phyloP scores from a whole-genome alignment of 2,329 filamentous ascomycete genomes.

The Penicillium sp. region DNA sequence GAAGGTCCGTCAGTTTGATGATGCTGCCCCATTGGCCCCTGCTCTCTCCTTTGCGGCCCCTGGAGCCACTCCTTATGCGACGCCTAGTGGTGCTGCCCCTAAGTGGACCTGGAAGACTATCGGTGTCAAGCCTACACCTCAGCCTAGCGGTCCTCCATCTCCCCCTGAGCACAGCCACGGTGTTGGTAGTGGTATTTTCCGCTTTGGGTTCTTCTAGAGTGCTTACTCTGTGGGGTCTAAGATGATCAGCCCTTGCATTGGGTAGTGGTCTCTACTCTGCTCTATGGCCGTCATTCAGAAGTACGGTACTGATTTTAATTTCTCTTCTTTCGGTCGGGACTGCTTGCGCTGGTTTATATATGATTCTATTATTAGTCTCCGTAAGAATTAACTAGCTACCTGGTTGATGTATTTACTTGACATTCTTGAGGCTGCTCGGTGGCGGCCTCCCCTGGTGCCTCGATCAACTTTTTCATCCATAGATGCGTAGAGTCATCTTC shows the following conservation, averaged over 20 bases:
- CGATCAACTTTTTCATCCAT: background rate
- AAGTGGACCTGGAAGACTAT: slow-evolving; percentile 26
- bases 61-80: slow-evolving; percentile 13
- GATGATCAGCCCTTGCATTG: too few relatives aligned
- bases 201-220: slow-evolving; percentile 7
- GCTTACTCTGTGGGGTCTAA: background rate
- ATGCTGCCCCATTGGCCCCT: slow-evolving; percentile 6
- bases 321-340: background rate
- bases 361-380: background rate
- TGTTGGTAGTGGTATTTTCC: background rate
- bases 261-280: background rate
- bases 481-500: too few relatives aligned
- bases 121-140: slow-evolving; percentile 16
- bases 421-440: background rate
- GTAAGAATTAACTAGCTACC: background rate
- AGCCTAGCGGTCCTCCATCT: background rate
- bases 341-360: background rate
- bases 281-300: background rate
- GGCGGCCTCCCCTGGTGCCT: background rate
- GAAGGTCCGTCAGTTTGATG: slow-evolving; percentile 10
- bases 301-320: background rate
- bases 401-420: slow-evolving; percentile 7
- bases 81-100: slow-evolving; percentile 12
- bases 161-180: background rate
- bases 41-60: slow-evolving; percentile 21